Percentiles rank a stretch among this genome's conserved stretches.
These are phyloP conservation scores for Lentithecium fluviatile DNA, from an alignment of 495 filamentous ascomycete species.

Conservation along the genomic window DNA sequence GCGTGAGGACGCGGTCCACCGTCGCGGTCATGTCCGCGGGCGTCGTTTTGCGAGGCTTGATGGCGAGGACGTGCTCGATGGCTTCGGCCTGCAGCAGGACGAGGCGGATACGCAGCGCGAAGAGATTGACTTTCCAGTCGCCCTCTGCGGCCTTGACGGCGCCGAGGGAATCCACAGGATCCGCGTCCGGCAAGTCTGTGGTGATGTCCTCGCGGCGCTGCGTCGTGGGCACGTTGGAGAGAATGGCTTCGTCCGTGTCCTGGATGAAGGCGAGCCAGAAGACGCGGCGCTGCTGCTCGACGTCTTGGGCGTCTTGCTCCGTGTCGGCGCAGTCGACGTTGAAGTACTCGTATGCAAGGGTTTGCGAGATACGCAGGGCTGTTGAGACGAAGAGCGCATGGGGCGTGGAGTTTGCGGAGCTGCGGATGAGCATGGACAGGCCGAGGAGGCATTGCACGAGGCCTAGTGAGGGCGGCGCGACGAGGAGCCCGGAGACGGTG, in stretches of 20 bases:
- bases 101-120: conserved; percentile 4
- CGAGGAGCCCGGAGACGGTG: conserved; percentile 6
- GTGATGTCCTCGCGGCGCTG: conserved; percentile 14
- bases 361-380: conserved; percentile 21
- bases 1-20: not conserved
- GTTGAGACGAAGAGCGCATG: conserved; percentile 18
- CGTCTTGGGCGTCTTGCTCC: not conserved
- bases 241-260: conserved; percentile 10
- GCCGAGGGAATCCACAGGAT: conserved; percentile 1
- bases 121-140: conserved; percentile 21
- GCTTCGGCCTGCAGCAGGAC: conserved; percentile 18
- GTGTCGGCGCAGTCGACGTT: conserved; percentile 1
- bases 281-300: conserved; percentile 23
- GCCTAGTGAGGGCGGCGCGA: conserved; percentile 4
- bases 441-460: conserved; percentile 23
- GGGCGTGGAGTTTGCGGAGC: conserved; percentile 4
- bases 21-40: not conserved
- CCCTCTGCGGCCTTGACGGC: conserved; percentile 22
- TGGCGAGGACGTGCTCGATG: conserved; percentile 16
- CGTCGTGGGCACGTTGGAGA: conserved; percentile 2
- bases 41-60: not conserved
- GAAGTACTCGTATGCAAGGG: conserved; percentile 16
- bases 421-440: conserved; percentile 11
- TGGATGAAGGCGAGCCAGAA: conserved; percentile 27
- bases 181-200: conserved; percentile 1